Base-by-base conservation (phyloP, 345 rosid genomes). In the Triadica sebifera region DNA sequence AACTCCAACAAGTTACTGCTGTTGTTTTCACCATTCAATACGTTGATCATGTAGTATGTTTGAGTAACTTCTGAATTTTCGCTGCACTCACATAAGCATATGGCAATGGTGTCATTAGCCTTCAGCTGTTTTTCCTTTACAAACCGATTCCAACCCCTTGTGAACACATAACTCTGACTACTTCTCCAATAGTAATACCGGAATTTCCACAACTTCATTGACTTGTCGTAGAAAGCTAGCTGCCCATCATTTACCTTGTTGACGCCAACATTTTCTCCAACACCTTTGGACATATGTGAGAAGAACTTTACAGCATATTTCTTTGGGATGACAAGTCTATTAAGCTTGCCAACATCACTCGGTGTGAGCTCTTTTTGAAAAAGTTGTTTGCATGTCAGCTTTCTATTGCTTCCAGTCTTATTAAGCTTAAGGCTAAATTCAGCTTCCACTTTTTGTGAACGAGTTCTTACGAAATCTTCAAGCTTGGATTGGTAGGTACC, bases 171-270 rank as follows among this genome's bases (percentile, higher is more conserved):
- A 78, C 95, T 92, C 75, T 89, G 95, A 78, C 97, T 94, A 80
- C 98, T 92, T 69, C 58, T 85, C 98, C 98, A 92, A 69, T 92
- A 93, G 50, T 98, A 94, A 67, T 89, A 92, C 71, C 98, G 81
- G 66, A 94, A 94, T 47, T 83, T 87, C 98, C 98, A 92, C 25
- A 70, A 13, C 72, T 78, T 87, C 98, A 92, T 88, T 10, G 70
- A 67, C 75, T 77, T 87, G 83, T 94, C 98, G 2, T 77, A 85
- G 77, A 95, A 91, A 25, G 77, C 75, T 15, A 89, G 75, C 77
- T 85, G 88, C 41, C 78, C 67, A 39, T 86, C 91, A 0, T 81
- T 82, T 6, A 64, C 22, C 11, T 45, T 72, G 38, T 69, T 37
- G 41, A 0, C 70, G 1, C 43, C 69, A 0, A 7, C 81, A 53